Base-by-base conservation (phyloP, 148 eudicot genomes). In the Persicaria tinctoria region DNA sequence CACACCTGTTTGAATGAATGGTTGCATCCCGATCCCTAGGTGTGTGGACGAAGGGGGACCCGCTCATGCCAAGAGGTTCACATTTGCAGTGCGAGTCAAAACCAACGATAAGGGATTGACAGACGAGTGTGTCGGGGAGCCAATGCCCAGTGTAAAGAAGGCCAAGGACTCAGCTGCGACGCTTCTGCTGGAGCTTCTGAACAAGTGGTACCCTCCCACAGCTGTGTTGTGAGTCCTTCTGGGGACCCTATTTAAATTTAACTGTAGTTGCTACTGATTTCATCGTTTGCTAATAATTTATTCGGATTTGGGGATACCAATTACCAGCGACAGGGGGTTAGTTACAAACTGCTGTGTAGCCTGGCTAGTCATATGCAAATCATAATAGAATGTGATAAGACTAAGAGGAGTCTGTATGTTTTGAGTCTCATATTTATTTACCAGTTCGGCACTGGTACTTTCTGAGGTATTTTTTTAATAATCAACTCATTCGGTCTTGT, bases 81-180 rank as follows among this genome's bases (percentile, higher is more conserved):
- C 90, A 20, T 95, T 92, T 80, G 87, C 91, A 6, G 99, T 95
- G 32, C 87, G 96, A 0, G 94, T 92, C 4, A 95, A 95, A 79
- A 95, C 96, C 66, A 83, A 86, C 46, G 97, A 92, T 68, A 89
- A 72, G 83, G 97, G 94, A 49, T 92, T 88, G 97, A 95, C 99
- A 0, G 97, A 89, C 73, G 99, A 95, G 80, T 95, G 99, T 75
- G 80, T 95, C 6, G 99, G 97, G 44, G 99, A 95, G 83, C 94
- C 99, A 16, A 92, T 95, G 99, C 97, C 99, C 1, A 95, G 97
- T 74, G 97, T 95, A 55, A 95, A 92, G 90, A 92, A 90, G 83
- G 97, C 97, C 56, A 92, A 95, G 81, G 99, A 95, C 82, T 95
- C 98, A 32, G 97, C 98, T 4, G 98, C 97, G 3, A 88, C 87